A percentile compares a stretch with the other conserved stretches of the same genome.
Conservation (phyloP, 2,329 filamentous ascomycete species). For the Tricladium varicosporioides region DNA sequence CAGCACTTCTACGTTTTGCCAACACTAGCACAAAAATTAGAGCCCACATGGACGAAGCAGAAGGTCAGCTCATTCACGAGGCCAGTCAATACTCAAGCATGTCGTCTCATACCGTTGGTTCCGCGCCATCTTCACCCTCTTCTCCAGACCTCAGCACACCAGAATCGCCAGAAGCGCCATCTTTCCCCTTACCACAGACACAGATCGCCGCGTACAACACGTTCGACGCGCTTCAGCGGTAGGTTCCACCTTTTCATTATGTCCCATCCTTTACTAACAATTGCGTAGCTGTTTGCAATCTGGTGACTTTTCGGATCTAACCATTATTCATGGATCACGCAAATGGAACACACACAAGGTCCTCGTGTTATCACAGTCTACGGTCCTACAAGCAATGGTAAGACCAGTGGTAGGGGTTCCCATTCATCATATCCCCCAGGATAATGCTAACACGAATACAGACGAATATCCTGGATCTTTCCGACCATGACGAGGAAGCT, state of each 20-base stretch:
- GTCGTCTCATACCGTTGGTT: too few relatives aligned
- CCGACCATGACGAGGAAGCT: slow-evolving; percentile 9
- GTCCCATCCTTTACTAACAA: not conserved
- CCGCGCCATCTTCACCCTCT: too few relatives aligned
- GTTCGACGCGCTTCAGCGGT: too few relatives aligned
- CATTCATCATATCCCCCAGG: not conserved
- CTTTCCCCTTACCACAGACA: too few relatives aligned
- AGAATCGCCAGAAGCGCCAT: too few relatives aligned
- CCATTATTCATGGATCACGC: slow-evolving; percentile 17
- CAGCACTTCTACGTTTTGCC: not conserved
- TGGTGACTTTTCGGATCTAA: slow-evolving; percentile 28
- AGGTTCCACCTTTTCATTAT: too few relatives aligned
- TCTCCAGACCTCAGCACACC: too few relatives aligned
- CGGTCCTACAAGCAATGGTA: slow-evolving; percentile 21
- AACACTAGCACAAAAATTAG: not conserved
- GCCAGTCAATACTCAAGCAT: not conserved
- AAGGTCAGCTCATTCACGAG: slow-evolving; percentile 17
- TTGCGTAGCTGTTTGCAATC: slow-evolving; percentile 19
- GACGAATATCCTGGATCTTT: slow-evolving; percentile 14
- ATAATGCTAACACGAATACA: not conserved
- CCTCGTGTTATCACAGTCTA: slow-evolving; percentile 25
- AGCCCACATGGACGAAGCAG: slow-evolving; percentile 12
- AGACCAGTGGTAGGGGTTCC: not conserved
- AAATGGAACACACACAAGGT: slow-evolving; percentile 28
- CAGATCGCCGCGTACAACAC: too few relatives aligned